Conservation (phyloP, 108 stramenopile species). For the Epipyxis sp. region DNA sequence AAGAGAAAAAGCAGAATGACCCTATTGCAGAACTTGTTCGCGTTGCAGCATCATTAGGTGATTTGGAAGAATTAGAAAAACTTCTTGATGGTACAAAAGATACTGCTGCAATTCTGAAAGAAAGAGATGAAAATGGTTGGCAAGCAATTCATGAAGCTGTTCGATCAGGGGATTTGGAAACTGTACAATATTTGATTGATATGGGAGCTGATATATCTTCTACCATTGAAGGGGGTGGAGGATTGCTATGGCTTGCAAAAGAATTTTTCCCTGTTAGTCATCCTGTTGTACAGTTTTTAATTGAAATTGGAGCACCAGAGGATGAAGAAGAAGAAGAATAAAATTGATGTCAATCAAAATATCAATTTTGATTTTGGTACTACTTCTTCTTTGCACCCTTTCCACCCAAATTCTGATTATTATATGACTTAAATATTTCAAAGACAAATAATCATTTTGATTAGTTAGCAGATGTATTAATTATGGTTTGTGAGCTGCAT, state of each 20-base stretch:
- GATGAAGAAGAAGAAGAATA: too few relatives aligned
- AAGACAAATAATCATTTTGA: too few relatives aligned
- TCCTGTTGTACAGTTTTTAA: background rate
- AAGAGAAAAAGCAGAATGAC: background rate
- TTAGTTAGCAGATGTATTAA: too few relatives aligned
- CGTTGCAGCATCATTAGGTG: background rate
- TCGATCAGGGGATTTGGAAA: conserved; percentile 26
- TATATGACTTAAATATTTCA: too few relatives aligned
- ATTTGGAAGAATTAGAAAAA: background rate
- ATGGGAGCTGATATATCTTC: conserved; percentile 10
- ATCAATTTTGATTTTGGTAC: too few relatives aligned
- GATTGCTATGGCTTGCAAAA: background rate
- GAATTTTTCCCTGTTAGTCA: background rate
- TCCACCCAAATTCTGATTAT: too few relatives aligned
- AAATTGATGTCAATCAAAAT: too few relatives aligned
- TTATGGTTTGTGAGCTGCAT: too few relatives aligned
- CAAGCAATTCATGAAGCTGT: conserved; percentile 32
- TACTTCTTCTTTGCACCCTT: too few relatives aligned
- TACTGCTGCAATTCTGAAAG: background rate
- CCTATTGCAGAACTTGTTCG: background rate
- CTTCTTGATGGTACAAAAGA: background rate
- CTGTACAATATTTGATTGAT: conserved; percentile 7
- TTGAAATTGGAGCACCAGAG: conserved; percentile 21
- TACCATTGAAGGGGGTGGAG: background rate
- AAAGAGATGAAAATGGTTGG: conserved; percentile 29